Evolutionary conservation across 805 yeast species (phyloP).

Genomic region (Monosporozyma solicola): DNA sequence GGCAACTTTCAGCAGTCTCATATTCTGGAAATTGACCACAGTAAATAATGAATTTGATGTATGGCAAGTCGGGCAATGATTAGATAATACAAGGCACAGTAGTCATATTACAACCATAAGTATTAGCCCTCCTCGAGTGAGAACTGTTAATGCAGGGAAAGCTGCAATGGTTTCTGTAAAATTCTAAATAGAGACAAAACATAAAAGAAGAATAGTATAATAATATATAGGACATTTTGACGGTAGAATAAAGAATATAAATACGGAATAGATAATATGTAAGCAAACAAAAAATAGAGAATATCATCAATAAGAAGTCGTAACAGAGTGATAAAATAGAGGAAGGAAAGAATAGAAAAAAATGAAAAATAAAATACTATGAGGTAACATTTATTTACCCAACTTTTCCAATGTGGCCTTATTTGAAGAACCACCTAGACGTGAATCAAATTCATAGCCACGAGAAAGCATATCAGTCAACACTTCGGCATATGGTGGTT

Average conservation of each 20-base stretch:
- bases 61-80: neutral
- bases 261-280: neutral
- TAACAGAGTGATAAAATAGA: neutral
- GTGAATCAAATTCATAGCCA: conserved; percentile 30
- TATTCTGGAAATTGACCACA: neutral
- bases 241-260: neutral
- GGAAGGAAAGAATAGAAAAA: neutral
- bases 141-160: neutral
- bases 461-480: conserved; percentile 34
- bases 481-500: conserved; percentile 32
- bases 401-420: conserved; percentile 26
- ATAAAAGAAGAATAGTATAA: neutral
- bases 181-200: neutral
- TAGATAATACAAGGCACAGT: neutral
- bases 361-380: neutral
- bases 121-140: no score
- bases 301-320: neutral
- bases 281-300: neutral
- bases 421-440: conserved; percentile 28
- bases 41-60: neutral
- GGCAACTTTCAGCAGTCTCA: neutral
- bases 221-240: neutral
- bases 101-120: no score
- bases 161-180: neutral
- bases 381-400: conserved; percentile 13